These are phyloP conservation scores for Cyberlindnera samutprakarnensis DNA, from an alignment of 805 yeast genomes.

Conservation along the genomic window DNA sequence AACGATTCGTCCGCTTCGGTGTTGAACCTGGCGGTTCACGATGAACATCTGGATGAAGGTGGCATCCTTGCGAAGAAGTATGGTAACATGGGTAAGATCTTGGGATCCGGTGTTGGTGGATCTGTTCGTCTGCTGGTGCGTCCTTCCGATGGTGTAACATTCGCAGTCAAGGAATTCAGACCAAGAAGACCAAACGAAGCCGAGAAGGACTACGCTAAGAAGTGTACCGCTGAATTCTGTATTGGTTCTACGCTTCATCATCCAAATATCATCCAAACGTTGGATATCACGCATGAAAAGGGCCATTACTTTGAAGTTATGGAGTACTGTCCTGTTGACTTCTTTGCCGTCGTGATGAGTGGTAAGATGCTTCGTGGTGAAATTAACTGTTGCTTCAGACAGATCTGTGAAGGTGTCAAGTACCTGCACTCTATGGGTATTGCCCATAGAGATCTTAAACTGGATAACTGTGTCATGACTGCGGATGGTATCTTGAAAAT, in stretches of 20 bases:
- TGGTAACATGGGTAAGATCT: constrained; percentile 64
- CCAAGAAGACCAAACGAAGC: constrained; percentile 63
- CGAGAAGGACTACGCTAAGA: constrained; percentile 72
- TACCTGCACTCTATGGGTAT: constrained; percentile 73
- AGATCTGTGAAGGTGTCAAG: constrained; percentile 61
- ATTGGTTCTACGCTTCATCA: constrained; percentile 78
- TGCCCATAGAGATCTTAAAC: constrained; percentile 76
- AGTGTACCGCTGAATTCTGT: constrained; percentile 84
- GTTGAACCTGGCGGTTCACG: constrained; percentile 2
- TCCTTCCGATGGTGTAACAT: constrained; percentile 60
- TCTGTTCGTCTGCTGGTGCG: constrained; percentile 67
- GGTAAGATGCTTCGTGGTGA: constrained; percentile 77
- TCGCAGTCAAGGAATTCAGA: constrained; percentile 81
- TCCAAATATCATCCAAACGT: constrained; percentile 72
- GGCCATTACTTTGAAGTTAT: constrained; percentile 72
- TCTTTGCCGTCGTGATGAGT: constrained; percentile 82
- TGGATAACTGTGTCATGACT: constrained; percentile 78
- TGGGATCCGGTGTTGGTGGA: constrained; percentile 88
- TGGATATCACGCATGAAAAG: constrained; percentile 54
- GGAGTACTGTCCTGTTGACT: constrained; percentile 83
- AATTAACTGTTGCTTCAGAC: constrained; percentile 75
- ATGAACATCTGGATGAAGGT: constrained; percentile 32
- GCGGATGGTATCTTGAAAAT: constrained; percentile 65
- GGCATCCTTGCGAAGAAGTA: constrained; percentile 52
- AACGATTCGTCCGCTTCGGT: constrained; percentile 3